Percentiles rank a stretch among this genome's conserved stretches.
Conservation (phyloP, 202 grass and related monocot genomes). For the Eragrostis tef region DNA sequence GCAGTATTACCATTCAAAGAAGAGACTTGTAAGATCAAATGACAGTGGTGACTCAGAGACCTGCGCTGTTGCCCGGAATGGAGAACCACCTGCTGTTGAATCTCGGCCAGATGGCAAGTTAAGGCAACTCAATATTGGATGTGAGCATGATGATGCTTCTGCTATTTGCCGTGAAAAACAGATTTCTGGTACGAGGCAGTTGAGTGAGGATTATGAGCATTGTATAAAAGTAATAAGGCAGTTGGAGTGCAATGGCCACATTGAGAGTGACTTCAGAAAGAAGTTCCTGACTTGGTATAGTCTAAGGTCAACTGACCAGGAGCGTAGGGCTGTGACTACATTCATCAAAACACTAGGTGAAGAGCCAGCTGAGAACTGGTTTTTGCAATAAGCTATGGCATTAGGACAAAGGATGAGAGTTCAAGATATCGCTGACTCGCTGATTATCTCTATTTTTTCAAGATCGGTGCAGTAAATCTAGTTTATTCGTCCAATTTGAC, state of each 20-base stretch:
- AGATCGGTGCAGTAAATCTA: slow-evolving; percentile 40
- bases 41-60: slow-evolving; percentile 83
- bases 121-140: slow-evolving; percentile 44
- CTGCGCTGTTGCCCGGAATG: slow-evolving; percentile 52
- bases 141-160: slow-evolving; percentile 59
- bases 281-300: slow-evolving; percentile 97
- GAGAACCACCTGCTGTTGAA: slow-evolving; percentile 67
- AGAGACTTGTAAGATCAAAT: slow-evolving; percentile 57
- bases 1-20: slow-evolving; percentile 52
- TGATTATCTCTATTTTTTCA: slow-evolving; percentile 39
- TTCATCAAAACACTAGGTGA: slow-evolving; percentile 73
- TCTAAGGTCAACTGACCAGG: slow-evolving; percentile 77
- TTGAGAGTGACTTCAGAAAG: slow-evolving; percentile 84
- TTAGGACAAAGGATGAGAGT: slow-evolving; percentile 42
- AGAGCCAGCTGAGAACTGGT: slow-evolving; percentile 62
- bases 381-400: slow-evolving; percentile 85
- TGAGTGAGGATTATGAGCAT: slow-evolving; percentile 83
- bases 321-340: slow-evolving; percentile 72
- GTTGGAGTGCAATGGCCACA: slow-evolving; percentile 76
- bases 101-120: slow-evolving; percentile 49
- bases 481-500: slow-evolving; percentile 32
- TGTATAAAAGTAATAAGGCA: slow-evolving; percentile 85
- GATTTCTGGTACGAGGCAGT: slow-evolving; percentile 41
- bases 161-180: slow-evolving; percentile 46
- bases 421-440: slow-evolving; percentile 49